These are phyloP conservation scores for Cardiosporidium cionae DNA, from an alignment of 169 alveolate genomes.

Conservation along the genomic window DNA sequence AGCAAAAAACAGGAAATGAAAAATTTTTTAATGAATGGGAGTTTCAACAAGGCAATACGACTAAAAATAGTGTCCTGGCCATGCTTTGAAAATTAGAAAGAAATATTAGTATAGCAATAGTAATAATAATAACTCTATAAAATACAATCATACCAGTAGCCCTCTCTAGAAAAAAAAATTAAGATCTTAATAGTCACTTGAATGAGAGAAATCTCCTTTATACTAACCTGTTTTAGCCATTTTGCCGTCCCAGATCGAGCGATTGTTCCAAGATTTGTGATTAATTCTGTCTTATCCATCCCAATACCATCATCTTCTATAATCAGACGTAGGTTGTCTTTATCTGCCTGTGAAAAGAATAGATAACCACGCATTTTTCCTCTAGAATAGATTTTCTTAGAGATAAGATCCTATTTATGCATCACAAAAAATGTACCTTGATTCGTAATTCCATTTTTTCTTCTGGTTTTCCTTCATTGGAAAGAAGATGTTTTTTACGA, in stretches of 20 bases:
- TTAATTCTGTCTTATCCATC: constrained; percentile 95
- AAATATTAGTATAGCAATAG: too few relatives aligned
- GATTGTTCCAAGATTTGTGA: constrained; percentile 95
- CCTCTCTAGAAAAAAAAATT: not conserved
- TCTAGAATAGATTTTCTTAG: not conserved
- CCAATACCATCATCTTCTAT: constrained; percentile 96
- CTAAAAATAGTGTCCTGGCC: too few relatives aligned
- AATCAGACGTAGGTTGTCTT: constrained; percentile 84
- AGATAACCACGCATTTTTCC: too few relatives aligned
- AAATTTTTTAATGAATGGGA: too few relatives aligned
- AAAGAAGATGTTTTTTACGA: constrained; percentile 77
- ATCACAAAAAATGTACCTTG: not conserved
- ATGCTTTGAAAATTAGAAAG: too few relatives aligned
- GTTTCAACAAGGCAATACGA: too few relatives aligned
- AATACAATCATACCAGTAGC: too few relatives aligned
- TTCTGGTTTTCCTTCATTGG: not conserved
- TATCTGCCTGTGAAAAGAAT: constrained; percentile 53
- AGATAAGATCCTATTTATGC: not conserved
- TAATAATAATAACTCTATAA: too few relatives aligned
- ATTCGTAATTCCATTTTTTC: too few relatives aligned
- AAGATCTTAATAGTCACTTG: not conserved
- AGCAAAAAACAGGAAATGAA: too few relatives aligned
- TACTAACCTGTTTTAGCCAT: constrained; percentile 90
- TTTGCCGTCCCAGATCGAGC: constrained; percentile 98
- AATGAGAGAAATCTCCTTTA: constrained; percentile 54